These are phyloP conservation scores for Eucalyptus tenuipes DNA, from an alignment of 345 rosid species.

Conservation along the genomic window DNA sequence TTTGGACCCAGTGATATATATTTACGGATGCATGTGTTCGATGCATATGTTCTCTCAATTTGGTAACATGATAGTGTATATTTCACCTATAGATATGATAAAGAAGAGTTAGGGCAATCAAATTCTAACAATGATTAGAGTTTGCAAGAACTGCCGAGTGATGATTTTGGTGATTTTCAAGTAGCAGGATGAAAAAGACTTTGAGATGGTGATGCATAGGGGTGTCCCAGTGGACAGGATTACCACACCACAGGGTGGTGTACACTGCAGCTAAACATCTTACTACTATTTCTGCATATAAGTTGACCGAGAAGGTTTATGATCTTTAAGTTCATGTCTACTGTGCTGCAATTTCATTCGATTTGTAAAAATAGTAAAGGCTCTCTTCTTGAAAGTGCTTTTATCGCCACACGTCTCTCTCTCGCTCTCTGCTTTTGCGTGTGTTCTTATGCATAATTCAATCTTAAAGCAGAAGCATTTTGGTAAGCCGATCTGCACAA, in stretches of 20 bases:
- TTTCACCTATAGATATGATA: background rate
- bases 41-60: too few species aligned
- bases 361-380: background rate
- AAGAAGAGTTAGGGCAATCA: constrained; percentile 19
- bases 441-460: background rate
- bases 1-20: too few species aligned
- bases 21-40: too few species aligned
- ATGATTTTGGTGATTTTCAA: constrained; percentile 96
- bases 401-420: background rate
- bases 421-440: background rate
- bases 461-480: background rate
- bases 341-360: background rate
- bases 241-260: background rate
- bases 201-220: background rate
- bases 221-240: background rate
- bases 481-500: background rate
- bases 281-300: background rate
- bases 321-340: background rate
- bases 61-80: too few species aligned
- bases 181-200: constrained; percentile 39
- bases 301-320: background rate
- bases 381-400: background rate
- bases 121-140: constrained; percentile 6
- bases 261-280: background rate
- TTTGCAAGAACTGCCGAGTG: constrained; percentile 42